These are phyloP conservation scores for Gryganskiella cystojenkinii DNA, from an alignment of 192 early-diverging fungal species.

Conservation along the genomic window DNA sequence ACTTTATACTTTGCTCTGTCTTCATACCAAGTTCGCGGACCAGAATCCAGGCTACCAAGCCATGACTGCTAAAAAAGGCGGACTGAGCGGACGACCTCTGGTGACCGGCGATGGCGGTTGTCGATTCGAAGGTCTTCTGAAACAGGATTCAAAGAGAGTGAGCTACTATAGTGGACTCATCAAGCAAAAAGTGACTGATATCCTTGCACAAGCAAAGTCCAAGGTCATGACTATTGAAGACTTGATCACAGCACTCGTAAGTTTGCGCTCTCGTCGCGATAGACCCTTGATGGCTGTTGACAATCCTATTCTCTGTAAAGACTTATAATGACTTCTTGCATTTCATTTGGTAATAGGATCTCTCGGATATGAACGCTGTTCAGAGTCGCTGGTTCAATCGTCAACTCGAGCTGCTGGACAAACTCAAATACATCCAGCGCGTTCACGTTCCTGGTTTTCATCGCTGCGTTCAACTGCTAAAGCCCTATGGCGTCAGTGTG, in stretches of 20 bases:
- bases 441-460: slow-evolving; percentile 48
- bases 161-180: slow-evolving; percentile 66
- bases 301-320: not conserved
- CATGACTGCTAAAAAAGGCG: slow-evolving; percentile 44
- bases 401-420: slow-evolving; percentile 55
- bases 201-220: slow-evolving; percentile 62
- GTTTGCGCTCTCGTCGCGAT: not conserved
- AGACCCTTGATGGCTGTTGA: not conserved
- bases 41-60: slow-evolving; percentile 57
- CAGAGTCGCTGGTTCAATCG: slow-evolving; percentile 71
- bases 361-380: slow-evolving; percentile 46
- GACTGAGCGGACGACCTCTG: slow-evolving; percentile 12
- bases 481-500: slow-evolving; percentile 27
- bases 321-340: not conserved
- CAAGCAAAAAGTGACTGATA: slow-evolving; percentile 63
- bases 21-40: slow-evolving; percentile 64
- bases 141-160: slow-evolving; percentile 39
- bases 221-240: slow-evolving; percentile 64
- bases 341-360: slow-evolving; percentile 31
- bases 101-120: not conserved
- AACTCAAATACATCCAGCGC: slow-evolving; percentile 64
- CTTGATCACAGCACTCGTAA: slow-evolving; percentile 66
- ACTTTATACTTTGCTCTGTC: slow-evolving; percentile 65
- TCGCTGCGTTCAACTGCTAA: slow-evolving; percentile 64
- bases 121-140: slow-evolving; percentile 27